Evolutionary conservation across 1,284 basidiomycete genomes (phyloP), one percentile per base, ranked within the genome.

Genomic region (Heterobasidion parviporum): DNA sequence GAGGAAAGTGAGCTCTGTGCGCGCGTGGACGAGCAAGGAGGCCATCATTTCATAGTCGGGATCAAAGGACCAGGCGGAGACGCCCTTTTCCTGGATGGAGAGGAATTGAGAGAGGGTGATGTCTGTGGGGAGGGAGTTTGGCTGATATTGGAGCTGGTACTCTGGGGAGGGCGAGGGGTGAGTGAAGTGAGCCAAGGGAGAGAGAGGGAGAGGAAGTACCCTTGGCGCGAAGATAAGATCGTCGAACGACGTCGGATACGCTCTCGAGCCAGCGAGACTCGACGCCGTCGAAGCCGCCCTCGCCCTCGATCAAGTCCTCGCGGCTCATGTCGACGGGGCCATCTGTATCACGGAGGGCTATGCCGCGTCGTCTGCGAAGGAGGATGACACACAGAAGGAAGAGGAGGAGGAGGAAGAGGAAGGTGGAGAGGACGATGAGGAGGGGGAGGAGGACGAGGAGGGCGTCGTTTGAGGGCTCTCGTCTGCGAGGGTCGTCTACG

Each of bases 81-180:
- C 94, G 60, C 94, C 94, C 68, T 98, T 98, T 74, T 98, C 94
- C 70, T 98, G 94, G 59, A 98, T 98, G 20, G 94, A 94, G 35
- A 98, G 83, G 72, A 97, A 98, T 66, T 98, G 94, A 1, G 94
- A 95, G 43, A 98, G 78, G 0, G 95, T 98, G 70, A 98, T 98
- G 69, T 98, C 94, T 52, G 95, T 94, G 26, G 94, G 91, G 52
- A 88, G 77, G 14, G 94, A 97, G 64, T 95, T 92, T 20, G 94
- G 94, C 4, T 89, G 91, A 72, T 94, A 95, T 68, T 95, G 92
- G 1, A 83, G 65, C 71, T 97, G 94, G 72, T 87, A 93, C 57
- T 94, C 94, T 97, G 63, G n/a, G 48, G 38, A 44, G 26, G 47
- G 58, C 20, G 47, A 64, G 26, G 4, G 6, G 26, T 26, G 26